Evolutionary conservation across 2,329 filamentous ascomycete genomes (phyloP).

Genomic region (Raffaelea ambrosiae): DNA sequence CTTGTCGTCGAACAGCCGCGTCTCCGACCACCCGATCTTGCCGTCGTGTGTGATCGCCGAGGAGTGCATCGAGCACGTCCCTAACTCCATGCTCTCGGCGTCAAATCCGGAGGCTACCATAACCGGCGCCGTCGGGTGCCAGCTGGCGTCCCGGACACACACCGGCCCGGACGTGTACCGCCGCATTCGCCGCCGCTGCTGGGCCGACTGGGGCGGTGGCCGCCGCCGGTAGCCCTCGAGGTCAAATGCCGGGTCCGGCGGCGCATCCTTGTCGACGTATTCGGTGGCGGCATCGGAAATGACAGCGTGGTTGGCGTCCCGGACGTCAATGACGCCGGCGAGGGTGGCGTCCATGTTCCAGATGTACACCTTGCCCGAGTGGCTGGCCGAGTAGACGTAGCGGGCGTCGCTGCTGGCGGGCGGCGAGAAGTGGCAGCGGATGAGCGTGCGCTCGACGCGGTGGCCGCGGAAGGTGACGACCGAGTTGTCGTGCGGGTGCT

Average conservation of each 20-base stretch:
- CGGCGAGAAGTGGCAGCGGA: slow-evolving; percentile 92
- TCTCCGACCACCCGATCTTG: slow-evolving; percentile 52
- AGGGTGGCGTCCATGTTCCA: slow-evolving; percentile 86
- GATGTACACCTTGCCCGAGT: slow-evolving; percentile 81
- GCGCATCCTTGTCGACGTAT: neutral
- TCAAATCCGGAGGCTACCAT: slow-evolving; percentile 83
- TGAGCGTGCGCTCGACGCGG: slow-evolving; percentile 78
- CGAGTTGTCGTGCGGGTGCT: slow-evolving; percentile 79
- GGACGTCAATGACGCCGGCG: slow-evolving; percentile 70
- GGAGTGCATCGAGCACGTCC: slow-evolving; percentile 64
- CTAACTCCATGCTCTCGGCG: slow-evolving; percentile 62
- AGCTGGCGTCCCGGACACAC: slow-evolving; percentile 79
- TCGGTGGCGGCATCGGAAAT: neutral
- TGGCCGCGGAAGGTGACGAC: slow-evolving; percentile 92
- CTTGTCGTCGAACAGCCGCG: slow-evolving; percentile 51
- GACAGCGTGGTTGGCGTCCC: slow-evolving; percentile 45
- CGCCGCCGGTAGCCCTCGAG: too few relatives aligned
- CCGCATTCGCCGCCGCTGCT: neutral
- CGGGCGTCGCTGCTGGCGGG: slow-evolving; percentile 75
- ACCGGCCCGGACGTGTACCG: slow-evolving; percentile 32
- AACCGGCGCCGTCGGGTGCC: slow-evolving; percentile 79
- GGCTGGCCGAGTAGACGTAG: slow-evolving; percentile 88
- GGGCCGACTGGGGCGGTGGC: neutral
- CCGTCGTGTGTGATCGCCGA: slow-evolving; percentile 64
- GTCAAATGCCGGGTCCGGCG: neutral